phyloP scores from a whole-genome alignment of 345 rosid genomes.

The Angophora floribunda region DNA sequence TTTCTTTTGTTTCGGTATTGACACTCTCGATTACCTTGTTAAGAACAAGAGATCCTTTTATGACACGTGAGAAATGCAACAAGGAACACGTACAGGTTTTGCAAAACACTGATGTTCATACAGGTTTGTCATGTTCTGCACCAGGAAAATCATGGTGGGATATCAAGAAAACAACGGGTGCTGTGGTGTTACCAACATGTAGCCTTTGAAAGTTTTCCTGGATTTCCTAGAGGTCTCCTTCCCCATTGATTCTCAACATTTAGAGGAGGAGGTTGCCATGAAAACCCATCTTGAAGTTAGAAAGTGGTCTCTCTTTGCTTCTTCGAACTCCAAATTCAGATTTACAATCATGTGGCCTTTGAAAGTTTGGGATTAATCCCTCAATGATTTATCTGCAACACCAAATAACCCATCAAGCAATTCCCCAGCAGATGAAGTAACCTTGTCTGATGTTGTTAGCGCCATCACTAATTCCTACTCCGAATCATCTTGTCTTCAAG shows the following conservation, averaged over 20 bases:
- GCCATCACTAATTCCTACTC: neutral
- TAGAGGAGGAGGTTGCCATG: neutral
- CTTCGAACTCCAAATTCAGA: neutral
- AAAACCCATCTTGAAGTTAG: neutral
- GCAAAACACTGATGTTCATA: neutral
- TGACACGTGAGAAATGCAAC: neutral
- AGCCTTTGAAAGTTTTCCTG: neutral
- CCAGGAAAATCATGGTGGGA: neutral
- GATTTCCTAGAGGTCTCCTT: neutral
- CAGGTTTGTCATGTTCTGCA: neutral
- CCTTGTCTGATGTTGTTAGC: accelerated
- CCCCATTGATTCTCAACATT: neutral
- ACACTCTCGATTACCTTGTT: neutral
- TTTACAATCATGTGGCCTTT: accelerated
- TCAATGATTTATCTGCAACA: accelerated
- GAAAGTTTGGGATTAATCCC: neutral
- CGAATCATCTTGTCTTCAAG: accelerated
- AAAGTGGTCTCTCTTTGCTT: neutral
- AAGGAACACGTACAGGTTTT: neutral
- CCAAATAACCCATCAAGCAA: neutral
- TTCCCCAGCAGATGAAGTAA: neutral
- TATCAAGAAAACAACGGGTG: neutral
- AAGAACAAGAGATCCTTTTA: neutral
- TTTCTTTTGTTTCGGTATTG: neutral
- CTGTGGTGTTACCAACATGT: neutral